Conservation (phyloP, 495 filamentous ascomycete species). For the Neurospora sp. region DNA sequence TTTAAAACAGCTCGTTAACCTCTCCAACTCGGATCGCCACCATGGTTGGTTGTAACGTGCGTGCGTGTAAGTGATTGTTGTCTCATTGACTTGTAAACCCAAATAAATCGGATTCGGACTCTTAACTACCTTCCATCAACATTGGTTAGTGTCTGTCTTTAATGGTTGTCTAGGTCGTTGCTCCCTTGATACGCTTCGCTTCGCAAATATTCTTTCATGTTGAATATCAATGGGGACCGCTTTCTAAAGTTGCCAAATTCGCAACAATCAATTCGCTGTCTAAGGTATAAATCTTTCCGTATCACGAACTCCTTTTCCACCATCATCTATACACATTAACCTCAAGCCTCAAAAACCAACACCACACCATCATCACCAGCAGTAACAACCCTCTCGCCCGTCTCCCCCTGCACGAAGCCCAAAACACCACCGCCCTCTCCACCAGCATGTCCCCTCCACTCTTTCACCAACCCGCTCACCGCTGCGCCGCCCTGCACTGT, state of each 20-base stretch:
- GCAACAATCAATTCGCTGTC: not conserved
- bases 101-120: not conserved
- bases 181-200: not conserved
- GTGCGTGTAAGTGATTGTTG: not conserved
- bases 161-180: not conserved
- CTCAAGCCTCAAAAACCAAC: conserved; percentile 54
- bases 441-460: conserved; percentile 77
- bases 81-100: not conserved
- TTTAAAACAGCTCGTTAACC: too few relatives aligned
- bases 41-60: too few relatives aligned
- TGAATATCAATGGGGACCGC: not conserved
- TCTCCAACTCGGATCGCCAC: too few relatives aligned
- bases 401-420: conserved; percentile 69
- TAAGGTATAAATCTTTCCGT: not conserved
- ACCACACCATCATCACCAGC: conserved; percentile 78
- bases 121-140: not conserved
- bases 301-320: not conserved
- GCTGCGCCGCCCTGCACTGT: conserved; percentile 17
- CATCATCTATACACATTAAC: not conserved
- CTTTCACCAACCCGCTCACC: conserved; percentile 54
- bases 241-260: not conserved
- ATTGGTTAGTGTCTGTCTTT: not conserved
- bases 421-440: conserved; percentile 81
- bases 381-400: conserved; percentile 65
- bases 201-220: not conserved